Conservation (phyloP, 164 flowering plant species). For the Paratinospora sagittata region DNA sequence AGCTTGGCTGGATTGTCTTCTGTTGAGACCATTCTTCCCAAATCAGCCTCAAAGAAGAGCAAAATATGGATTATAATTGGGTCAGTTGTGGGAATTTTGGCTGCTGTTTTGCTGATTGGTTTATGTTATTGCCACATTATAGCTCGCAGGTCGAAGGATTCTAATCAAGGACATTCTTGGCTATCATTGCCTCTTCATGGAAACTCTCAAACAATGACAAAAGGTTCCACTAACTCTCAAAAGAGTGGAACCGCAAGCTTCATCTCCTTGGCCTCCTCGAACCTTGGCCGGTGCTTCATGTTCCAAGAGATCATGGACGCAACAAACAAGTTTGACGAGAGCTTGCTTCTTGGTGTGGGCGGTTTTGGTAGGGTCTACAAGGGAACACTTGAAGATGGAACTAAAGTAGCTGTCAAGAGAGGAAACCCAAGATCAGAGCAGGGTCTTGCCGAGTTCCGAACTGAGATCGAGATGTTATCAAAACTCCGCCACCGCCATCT, state of each 20-base stretch:
- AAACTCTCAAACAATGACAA: conserved; percentile 20
- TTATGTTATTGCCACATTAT: conserved; percentile 14
- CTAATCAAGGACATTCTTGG: conserved; percentile 15
- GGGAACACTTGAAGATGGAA: conserved; percentile 24
- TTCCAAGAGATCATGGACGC: conserved; percentile 27
- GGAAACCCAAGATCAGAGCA: conserved; percentile 24
- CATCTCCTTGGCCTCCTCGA: conserved; percentile 15
- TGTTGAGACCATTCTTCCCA: conserved; percentile 16
- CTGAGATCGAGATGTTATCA: conserved; percentile 24
- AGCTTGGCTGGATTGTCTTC: conserved; percentile 21
- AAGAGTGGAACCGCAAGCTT: conserved; percentile 23
- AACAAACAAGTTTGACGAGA: conserved; percentile 20
- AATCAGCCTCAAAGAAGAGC: conserved; percentile 7
- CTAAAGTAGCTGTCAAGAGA: conserved; percentile 22
- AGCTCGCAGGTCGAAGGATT: conserved; percentile 13
- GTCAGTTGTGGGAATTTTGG: conserved; percentile 8
- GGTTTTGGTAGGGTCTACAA: conserved; percentile 25
- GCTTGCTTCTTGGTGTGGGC: conserved; percentile 21
- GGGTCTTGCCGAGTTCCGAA: conserved; percentile 22
- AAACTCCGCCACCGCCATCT: conserved; percentile 28
- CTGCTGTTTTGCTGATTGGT: conserved; percentile 7
- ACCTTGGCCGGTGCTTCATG: conserved; percentile 19
- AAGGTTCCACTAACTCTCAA: conserved; percentile 15
- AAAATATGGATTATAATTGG: conserved; percentile 15
- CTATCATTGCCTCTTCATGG: conserved; percentile 18